A percentile compares a stretch with the other conserved stretches of the same genome.
Conservation (phyloP, 306 rosid genomes). For the Pyrus communis region DNA sequence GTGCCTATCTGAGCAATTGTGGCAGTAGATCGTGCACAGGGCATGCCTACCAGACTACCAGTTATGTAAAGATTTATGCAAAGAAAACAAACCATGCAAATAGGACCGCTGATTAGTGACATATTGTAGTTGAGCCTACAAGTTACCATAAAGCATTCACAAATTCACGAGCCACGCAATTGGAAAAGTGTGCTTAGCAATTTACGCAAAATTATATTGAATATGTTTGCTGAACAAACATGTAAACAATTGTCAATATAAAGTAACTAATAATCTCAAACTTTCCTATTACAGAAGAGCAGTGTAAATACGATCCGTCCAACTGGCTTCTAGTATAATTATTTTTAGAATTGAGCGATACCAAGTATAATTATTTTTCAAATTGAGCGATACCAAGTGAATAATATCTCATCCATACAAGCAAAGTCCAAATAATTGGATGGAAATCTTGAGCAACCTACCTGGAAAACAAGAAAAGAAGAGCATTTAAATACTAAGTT, state of each 20-base stretch:
- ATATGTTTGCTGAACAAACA: neutral
- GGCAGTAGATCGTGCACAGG: too few species aligned
- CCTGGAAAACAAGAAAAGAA: constrained; percentile 25
- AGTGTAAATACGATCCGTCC: neutral
- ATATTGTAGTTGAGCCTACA: constrained; percentile 26
- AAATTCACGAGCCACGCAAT: neutral
- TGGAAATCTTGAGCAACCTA: constrained; percentile 6
- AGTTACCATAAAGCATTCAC: neutral
- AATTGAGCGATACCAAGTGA: neutral
- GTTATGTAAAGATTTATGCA: too few species aligned
- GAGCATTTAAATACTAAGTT: neutral
- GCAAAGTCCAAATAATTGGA: neutral
- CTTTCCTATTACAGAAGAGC: neutral
- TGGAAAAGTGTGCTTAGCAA: neutral
- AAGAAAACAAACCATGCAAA: too few species aligned
- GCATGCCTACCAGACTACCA: too few species aligned
- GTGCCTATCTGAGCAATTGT: too few species aligned
- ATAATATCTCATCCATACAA: neutral
- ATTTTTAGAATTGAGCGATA: neutral
- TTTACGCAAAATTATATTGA: neutral
- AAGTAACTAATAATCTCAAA: neutral
- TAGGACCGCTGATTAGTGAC: too few species aligned
- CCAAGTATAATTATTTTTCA: neutral
- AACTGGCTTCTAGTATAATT: neutral
- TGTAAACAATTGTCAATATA: neutral